These are phyloP conservation scores for Haematococcus sp. DNA, from an alignment of 139 green algal genomes.

Conservation along the genomic window DNA sequence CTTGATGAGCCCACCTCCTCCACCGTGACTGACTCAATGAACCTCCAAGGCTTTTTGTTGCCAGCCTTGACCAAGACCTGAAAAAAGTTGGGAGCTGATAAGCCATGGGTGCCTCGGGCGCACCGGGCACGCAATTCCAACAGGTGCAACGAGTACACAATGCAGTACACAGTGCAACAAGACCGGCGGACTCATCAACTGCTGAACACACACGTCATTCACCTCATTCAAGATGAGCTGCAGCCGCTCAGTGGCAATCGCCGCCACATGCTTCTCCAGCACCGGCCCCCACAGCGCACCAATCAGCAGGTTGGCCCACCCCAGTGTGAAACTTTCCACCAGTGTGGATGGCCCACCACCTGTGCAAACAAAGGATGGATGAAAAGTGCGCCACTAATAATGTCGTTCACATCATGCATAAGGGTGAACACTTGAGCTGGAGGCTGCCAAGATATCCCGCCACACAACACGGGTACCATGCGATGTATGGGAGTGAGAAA, in stretches of 20 bases:
- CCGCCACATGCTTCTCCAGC: conserved; percentile 27
- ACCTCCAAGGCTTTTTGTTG: conserved; percentile 18
- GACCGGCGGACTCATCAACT: too few species aligned
- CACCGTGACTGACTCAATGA: conserved; percentile 17
- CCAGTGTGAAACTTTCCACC: conserved; percentile 36
- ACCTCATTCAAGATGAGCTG: conserved; percentile 39
- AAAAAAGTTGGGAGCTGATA: neutral
- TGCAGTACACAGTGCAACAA: neutral
- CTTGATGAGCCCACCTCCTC: too few species aligned
- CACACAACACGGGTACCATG: too few species aligned
- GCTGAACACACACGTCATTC: neutral
- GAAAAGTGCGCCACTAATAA: too few species aligned
- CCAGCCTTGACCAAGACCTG: conserved; percentile 29
- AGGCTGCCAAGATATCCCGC: too few species aligned
- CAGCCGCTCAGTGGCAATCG: conserved; percentile 25
- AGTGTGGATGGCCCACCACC: neutral
- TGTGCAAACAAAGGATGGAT: too few species aligned
- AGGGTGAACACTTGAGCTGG: too few species aligned
- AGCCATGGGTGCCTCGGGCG: too few species aligned
- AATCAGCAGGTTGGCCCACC: conserved; percentile 34
- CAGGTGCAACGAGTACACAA: neutral
- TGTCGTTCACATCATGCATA: too few species aligned
- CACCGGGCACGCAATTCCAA: too few species aligned
- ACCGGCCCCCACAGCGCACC: conserved; percentile 18
- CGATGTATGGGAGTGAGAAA: too few species aligned